Conservation (phyloP, 306 rosid genomes). For the Cicer chorassanicum region DNA sequence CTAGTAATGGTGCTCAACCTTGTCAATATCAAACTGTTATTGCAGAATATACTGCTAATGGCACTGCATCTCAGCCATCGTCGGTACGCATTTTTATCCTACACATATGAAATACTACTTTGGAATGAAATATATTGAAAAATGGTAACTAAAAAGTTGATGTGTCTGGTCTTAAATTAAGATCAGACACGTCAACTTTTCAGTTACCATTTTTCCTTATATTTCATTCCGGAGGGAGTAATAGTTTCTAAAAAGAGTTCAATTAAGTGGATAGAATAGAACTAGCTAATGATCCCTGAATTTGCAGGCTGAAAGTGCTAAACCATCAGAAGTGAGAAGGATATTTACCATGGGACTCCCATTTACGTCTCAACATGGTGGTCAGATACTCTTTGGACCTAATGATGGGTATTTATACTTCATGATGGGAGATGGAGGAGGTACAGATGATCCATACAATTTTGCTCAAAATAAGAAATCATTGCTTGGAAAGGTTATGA, state of each 20-base stretch:
- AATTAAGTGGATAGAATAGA: constrained; percentile 33
- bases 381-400: constrained; percentile 96
- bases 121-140: no score
- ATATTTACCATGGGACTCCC: constrained; percentile 96
- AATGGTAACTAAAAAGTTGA: no score
- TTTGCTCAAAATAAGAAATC: constrained; percentile 96
- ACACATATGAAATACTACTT: background rate
- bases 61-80: constrained; percentile 67
- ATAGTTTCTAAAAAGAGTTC: constrained; percentile 25
- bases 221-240: background rate
- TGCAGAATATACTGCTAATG: constrained; percentile 79
- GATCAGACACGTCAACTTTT: no score
- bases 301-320: constrained; percentile 86
- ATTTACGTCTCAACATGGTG: constrained; percentile 73
- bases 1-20: constrained; percentile 75
- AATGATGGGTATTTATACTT: constrained; percentile 81
- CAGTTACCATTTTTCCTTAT: no score
- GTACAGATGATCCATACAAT: constrained; percentile 78
- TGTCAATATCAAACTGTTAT: constrained; percentile 85
- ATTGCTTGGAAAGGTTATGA: constrained; percentile 92
- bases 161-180: no score
- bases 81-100: constrained; percentile 56
- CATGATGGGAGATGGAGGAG: constrained; percentile 97
- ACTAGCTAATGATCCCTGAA: constrained; percentile 8
- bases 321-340: constrained; percentile 86